Evolutionary conservation across 805 yeast genomes (phyloP).

Genomic region (Grigorovia jiainica): DNA sequence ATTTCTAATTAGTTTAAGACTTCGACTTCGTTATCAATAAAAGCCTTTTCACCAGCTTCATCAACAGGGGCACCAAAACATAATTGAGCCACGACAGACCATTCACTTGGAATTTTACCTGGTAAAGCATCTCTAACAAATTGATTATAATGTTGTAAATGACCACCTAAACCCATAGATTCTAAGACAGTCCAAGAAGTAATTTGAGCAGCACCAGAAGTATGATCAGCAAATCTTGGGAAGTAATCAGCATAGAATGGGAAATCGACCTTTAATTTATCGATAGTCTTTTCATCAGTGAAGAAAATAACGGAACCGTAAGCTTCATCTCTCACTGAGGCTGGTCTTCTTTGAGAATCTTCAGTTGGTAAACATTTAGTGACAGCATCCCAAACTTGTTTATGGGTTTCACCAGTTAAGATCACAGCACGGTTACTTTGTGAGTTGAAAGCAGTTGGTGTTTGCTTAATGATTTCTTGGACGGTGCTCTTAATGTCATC

Average conservation of each 20-base stretch:
- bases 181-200: constrained; percentile 40
- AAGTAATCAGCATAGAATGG: constrained; percentile 36
- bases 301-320: constrained; percentile 43
- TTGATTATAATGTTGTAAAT: constrained; percentile 45
- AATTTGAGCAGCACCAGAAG: constrained; percentile 43
- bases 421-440: constrained; percentile 42
- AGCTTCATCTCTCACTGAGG: constrained; percentile 36
- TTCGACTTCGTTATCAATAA: constrained; percentile 26
- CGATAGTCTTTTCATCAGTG: constrained; percentile 34
- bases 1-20: constrained; percentile 6
- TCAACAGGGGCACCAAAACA: constrained; percentile 40
- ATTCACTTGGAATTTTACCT: constrained; percentile 32
- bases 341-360: constrained; percentile 34
- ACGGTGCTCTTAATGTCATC: constrained; percentile 34
- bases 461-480: constrained; percentile 35
- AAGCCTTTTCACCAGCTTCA: constrained; percentile 33
- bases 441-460: constrained; percentile 46
- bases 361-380: constrained; percentile 31
- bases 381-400: constrained; percentile 37
- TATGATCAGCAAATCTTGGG: constrained; percentile 40
- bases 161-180: constrained; percentile 39
- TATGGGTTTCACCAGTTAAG: constrained; percentile 37
- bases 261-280: constrained; percentile 34
- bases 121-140: constrained; percentile 33
- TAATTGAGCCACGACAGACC: constrained; percentile 42